These are phyloP conservation scores for Stephania japonica DNA, from an alignment of 164 flowering plant species.

Conservation along the genomic window DNA sequence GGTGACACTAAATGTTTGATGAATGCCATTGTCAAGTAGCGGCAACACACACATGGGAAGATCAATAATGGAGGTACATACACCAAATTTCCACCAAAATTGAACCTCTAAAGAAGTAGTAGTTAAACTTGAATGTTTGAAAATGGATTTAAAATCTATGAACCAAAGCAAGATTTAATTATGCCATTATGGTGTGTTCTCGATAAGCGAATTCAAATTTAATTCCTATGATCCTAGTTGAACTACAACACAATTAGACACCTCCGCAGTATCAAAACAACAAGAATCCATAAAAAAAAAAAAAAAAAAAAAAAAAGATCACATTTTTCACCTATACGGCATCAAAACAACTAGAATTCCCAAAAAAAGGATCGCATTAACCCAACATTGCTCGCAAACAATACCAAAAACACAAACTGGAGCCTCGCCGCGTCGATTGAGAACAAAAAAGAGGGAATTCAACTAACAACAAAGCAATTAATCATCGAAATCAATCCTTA, in stretches of 20 bases:
- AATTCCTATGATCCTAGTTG: background rate
- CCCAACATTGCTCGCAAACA: background rate
- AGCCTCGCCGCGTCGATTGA: background rate
- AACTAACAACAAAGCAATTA: background rate
- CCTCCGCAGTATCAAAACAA: background rate
- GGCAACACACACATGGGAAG: no score
- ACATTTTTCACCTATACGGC: background rate
- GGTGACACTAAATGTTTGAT: no score
- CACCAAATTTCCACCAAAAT: no score
- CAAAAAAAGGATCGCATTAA: background rate
- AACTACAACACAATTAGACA: background rate
- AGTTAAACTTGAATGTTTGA: no score
- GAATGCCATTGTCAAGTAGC: no score
- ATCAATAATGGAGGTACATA: no score
- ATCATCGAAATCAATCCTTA: conserved; percentile 26
- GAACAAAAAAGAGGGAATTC: background rate
- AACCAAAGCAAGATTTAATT: no score
- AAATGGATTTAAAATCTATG: no score
- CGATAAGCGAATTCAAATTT: background rate
- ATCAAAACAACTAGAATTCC: background rate
- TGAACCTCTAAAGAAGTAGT: no score
- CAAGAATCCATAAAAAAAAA: background rate
- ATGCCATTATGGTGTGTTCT: no score
- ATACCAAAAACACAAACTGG: background rate
- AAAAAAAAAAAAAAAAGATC: no score